Evolutionary conservation across 768 basidiomycete genomes (phyloP), one percentile per base, ranked within the genome.

Genomic region (Tremella mesenterica): DNA sequence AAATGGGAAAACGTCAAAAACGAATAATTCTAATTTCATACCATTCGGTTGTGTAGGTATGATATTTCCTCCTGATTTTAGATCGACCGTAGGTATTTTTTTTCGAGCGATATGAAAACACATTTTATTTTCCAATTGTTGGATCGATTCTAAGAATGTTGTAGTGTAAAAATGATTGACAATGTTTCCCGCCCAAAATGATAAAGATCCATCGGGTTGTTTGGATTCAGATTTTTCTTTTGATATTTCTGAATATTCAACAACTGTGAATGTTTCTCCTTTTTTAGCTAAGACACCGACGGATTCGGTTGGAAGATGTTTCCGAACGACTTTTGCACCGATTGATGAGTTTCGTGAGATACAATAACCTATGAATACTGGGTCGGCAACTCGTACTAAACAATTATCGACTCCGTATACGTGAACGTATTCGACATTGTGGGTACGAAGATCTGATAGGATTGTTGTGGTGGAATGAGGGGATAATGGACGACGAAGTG

Each of bases 321-420:
- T 99, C 41, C 88, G 88, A 8, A 97, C 93, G 54, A 97, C 95
- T 74, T 97, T 97, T 44, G 90, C 88, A 30, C 90, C 89, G 70
- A 88, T 93, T 64, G 90, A 88, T 23, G 87, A 85, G 62, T 85
- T 79, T 67, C 88, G 89, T 52, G 78, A 75, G 76, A 97, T 87
- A 76, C 88, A 86, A 77, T 87, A 92, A 23, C 95, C 95, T 60
- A 97, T 77, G 80, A 99, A 99, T 69, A 91, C 82, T 13, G 95
- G 95, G 72, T 99, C 95, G 44, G 92, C 95, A 50, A 99, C 88
- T 57, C 85, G 83, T 58, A 96, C 95, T 54, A 99, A 85, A 74
- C 95, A 97, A 78, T 99, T 99, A 78, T 99, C 95, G 64, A 99
- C 95, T 67, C 93, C 84, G 77, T 95, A 97, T 2, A 84, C 86